Evolutionary conservation across 106 monocot genomes (phyloP), one percentile per base, ranked within the genome.

Genomic region (Platanthera zijinensis): DNA sequence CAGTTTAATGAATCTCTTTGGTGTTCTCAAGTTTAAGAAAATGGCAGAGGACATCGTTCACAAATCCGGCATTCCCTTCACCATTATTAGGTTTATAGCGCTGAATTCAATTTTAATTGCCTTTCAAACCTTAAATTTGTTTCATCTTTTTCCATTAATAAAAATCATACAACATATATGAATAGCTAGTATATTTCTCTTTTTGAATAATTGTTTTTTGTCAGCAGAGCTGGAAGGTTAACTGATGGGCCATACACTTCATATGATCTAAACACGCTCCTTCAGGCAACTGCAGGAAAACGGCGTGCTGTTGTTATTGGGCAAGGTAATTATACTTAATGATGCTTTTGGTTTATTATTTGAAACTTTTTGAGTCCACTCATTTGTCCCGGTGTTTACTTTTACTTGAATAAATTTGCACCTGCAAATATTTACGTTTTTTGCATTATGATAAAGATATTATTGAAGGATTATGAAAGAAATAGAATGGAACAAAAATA

Each of bases 1-100:
- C 80, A 94, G 94, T 84, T 88, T 99, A 39, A 89, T 99, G 94
- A 99, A 99, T 77, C 86, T 99, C 48, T 99, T 99, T 85, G 97
- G 97, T 28, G 97, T 99, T 84, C 76, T 99, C 50, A 97, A 97
- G 80, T 97, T 77, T 71, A 99, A 99, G 85, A 99, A 99, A 76
- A 99, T 99, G 97, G 97, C 86, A 2, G 94, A 99, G 78, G 97
- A 99, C 82, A 90, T 85, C 82, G 84, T 97, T 56, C 78, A 75
- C 59, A 86, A 80, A 30, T 91, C 91, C 72, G 91, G 91, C 73
- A 78, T 94, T 59, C 97, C 97, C 5, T 97, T 81, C 76, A 97
- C 97, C 59, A 97, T 97, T 66, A 91, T 97, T 78, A 94, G 97
- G 97, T 97, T 22, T 63, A 21, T 63, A 11, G 32, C 19, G 25